These are phyloP conservation scores for Moringa oleifera DNA, from an alignment of 345 rosid species.

Conservation along the genomic window DNA sequence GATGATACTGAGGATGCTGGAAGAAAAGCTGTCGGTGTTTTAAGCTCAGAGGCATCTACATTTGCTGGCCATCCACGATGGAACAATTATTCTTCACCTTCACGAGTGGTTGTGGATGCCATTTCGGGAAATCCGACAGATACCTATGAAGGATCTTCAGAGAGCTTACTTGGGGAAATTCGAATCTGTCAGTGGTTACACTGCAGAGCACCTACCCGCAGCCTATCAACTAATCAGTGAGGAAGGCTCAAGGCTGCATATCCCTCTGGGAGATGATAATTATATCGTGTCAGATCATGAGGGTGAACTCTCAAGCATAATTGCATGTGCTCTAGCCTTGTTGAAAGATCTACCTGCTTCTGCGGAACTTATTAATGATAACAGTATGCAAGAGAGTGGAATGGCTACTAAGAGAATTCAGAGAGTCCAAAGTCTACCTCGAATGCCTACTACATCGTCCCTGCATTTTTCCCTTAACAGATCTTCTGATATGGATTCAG, in stretches of 20 bases:
- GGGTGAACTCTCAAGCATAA: constrained; percentile 85
- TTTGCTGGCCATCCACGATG: constrained; percentile 17
- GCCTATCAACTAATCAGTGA: constrained; percentile 56
- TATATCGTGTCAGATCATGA: constrained; percentile 76
- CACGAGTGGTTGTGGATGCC: constrained; percentile 91
- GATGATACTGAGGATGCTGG: constrained; percentile 25
- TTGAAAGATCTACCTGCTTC: constrained; percentile 34
- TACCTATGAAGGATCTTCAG: constrained; percentile 47
- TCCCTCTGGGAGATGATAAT: constrained; percentile 48
- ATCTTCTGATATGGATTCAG: constrained; percentile 49
- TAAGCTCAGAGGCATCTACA: constrained; percentile 5
- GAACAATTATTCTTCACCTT: constrained; percentile 11
- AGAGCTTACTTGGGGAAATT: constrained; percentile 51
- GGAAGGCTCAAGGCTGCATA: constrained; percentile 71
- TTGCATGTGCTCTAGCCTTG: constrained; percentile 77
- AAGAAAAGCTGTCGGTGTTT: no score
- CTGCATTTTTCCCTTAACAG: constrained; percentile 48
- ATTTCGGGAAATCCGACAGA: constrained; percentile 57
- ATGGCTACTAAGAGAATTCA: constrained; percentile 21
- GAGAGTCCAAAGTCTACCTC: constrained; percentile 21
- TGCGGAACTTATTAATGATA: constrained; percentile 32
- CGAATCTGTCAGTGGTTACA: constrained; percentile 36
- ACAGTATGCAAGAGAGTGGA: constrained; percentile 23
- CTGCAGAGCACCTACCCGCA: constrained; percentile 36
- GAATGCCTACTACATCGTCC: constrained; percentile 36